Base-by-base conservation (phyloP, 2,329 filamentous ascomycete genomes). In the Aspergillus carbonarius region DNA sequence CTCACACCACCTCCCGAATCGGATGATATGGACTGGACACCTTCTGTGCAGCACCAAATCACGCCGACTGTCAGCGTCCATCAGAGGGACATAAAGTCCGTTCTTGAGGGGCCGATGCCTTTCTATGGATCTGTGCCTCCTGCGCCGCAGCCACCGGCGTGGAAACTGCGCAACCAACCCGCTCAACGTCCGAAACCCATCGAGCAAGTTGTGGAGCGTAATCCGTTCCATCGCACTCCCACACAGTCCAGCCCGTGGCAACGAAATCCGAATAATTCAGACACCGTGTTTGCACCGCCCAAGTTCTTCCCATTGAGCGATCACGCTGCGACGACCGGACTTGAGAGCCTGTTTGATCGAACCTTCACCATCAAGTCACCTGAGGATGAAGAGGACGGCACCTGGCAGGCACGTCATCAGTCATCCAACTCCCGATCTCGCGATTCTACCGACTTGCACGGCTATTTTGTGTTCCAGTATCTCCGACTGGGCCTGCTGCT, bases 1-100 rank as follows among this genome's bases (percentile, higher is more conserved):
- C 68, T 73, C 18, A 76, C 76, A 18, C 74, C 74, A 52, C 74
- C 75, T 13, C 72, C 73, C 5, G 76, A 77, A 51, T 68, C 65
- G 17, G 78, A 80, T 59, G 72, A 72, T 42, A 82, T 82, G 80
- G 80, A 82, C 60, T 82, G 80, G 80, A 78, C 77, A 34, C 80
- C 80, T n/a, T 77, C 78, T 35, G 60, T 68, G 40, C 72, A 76
- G 40, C 69, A 74, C 54, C 61, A 72, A 18, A 67, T 77, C 18
- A 69, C 68, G 46, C 72, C 72, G 32, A 73, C 51, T 6, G 61
- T 71, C 13, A 71, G 70, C 52, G 61, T 71, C n/a, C 61, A 67
- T 30, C 66, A 68, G 37, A 69, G 71, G 44, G 66, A 72, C 42
- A 66, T 66, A 47, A 68, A 62, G 23, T 68, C 68, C 46, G 62